A percentile compares a stretch with the other conserved stretches of the same genome.
Evolutionary conservation across 83 land plant species (phyloP).

Genomic region (Picea abies): DNA sequence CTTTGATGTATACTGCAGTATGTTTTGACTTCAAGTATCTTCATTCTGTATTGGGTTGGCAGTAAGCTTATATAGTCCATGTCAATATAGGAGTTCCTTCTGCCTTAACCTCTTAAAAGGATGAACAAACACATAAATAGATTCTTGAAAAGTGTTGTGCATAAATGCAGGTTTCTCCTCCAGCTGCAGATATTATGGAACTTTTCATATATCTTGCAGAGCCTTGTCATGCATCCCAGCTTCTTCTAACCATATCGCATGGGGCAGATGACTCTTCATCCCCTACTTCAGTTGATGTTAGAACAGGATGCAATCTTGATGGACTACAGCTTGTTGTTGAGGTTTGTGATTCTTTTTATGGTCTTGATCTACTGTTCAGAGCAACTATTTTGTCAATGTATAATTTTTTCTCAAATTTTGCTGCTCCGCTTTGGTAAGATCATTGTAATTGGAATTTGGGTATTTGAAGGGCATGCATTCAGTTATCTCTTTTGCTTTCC

Average conservation of each 20-base stretch:
- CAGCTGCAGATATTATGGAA: no score
- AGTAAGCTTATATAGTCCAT: not conserved
- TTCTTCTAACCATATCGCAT: no score
- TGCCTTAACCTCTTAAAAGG: not conserved
- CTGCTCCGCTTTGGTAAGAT: not conserved
- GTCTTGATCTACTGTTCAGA: not conserved
- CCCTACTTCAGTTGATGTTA: no score
- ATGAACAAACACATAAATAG: not conserved
- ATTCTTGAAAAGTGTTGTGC: not conserved
- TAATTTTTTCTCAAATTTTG: not conserved
- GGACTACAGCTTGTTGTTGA: no score
- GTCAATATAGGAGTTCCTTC: not conserved
- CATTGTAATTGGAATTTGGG: not conserved
- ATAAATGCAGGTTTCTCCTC: constrained; percentile 79
- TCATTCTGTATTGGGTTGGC: not conserved
- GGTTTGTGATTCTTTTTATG: constrained; percentile 41
- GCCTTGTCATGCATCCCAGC: no score
- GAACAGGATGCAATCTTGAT: no score
- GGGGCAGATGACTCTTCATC: no score
- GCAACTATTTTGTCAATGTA: not conserved
- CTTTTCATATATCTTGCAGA: no score
- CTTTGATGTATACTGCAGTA: not conserved
- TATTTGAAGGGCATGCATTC: not conserved
- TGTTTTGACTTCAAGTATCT: not conserved
- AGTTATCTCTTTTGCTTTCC: not conserved